phyloP scores from a whole-genome alignment of 2,329 filamentous ascomycete genomes.

The Fusarium cyanostomum region DNA sequence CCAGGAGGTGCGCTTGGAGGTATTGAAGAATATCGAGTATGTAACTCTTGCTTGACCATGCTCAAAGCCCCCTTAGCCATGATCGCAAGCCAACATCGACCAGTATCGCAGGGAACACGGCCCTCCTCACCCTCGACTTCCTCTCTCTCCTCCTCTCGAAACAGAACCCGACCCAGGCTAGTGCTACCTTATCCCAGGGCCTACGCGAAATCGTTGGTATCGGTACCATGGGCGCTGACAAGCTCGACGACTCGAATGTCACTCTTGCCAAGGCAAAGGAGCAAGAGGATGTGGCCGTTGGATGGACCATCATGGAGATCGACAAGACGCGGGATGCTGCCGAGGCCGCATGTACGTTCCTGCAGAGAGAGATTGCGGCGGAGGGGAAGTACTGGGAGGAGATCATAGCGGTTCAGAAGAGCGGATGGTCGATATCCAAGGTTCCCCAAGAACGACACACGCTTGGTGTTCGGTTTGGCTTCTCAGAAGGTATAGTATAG shows the following conservation, averaged over 20 bases:
- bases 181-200: slow-evolving; percentile 73
- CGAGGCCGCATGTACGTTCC: slow-evolving; percentile 73
- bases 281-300: slow-evolving; percentile 66
- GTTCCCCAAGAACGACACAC: slow-evolving; percentile 77
- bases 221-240: slow-evolving; percentile 76
- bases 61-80: no score
- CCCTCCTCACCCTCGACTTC: slow-evolving; percentile 80
- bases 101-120: slow-evolving; percentile 60
- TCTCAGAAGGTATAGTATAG: slow-evolving; percentile 74
- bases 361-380: slow-evolving; percentile 79
- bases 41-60: slow-evolving; percentile 28
- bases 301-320: slow-evolving; percentile 82
- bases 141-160: slow-evolving; percentile 87
- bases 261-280: slow-evolving; percentile 65
- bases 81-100: slow-evolving; percentile 1
- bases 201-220: slow-evolving; percentile 77
- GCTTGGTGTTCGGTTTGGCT: slow-evolving; percentile 89
- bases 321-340: slow-evolving; percentile 79
- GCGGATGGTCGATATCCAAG: slow-evolving; percentile 86
- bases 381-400: slow-evolving; percentile 93
- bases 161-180: slow-evolving; percentile 75
- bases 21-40: slow-evolving; percentile 67
- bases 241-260: slow-evolving; percentile 68
- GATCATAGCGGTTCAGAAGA: slow-evolving; percentile 80
- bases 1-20: slow-evolving; percentile 63